These are phyloP conservation scores for Cucurbita ficifolia DNA, from an alignment of 306 rosid genomes.

Conservation along the genomic window DNA sequence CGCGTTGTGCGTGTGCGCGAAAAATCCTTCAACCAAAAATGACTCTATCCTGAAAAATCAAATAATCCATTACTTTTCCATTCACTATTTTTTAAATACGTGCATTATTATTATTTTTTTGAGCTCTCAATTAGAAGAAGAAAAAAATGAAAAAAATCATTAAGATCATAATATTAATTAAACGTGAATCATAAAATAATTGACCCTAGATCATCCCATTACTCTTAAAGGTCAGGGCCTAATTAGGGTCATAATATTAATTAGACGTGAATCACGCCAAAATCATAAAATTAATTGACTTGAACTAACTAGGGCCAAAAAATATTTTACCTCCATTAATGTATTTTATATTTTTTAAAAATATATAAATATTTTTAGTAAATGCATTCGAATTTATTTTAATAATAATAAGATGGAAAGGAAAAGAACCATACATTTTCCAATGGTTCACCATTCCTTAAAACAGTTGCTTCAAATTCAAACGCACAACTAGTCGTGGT, in stretches of 20 bases:
- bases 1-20: conserved; percentile 88
- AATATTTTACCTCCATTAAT: no score
- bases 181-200: no score
- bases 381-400: background rate
- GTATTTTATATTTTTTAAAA: no score
- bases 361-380: background rate
- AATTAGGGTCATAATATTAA: background rate
- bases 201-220: no score
- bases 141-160: no score
- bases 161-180: no score
- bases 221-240: background rate
- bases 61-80: background rate
- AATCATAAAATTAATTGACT: no score
- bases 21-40: conserved; percentile 80
- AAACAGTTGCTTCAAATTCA: no score
- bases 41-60: conserved; percentile 38
- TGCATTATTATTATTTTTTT: background rate
- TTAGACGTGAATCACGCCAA: background rate
- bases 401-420: background rate
- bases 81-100: background rate
- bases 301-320: no score
- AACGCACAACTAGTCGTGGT: no score
- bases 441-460: background rate
- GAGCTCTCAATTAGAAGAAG: no score
- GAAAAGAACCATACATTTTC: background rate